These are phyloP conservation scores for Digitaria exilis DNA, from an alignment of 202 grass and related monocot genomes.

Conservation along the genomic window DNA sequence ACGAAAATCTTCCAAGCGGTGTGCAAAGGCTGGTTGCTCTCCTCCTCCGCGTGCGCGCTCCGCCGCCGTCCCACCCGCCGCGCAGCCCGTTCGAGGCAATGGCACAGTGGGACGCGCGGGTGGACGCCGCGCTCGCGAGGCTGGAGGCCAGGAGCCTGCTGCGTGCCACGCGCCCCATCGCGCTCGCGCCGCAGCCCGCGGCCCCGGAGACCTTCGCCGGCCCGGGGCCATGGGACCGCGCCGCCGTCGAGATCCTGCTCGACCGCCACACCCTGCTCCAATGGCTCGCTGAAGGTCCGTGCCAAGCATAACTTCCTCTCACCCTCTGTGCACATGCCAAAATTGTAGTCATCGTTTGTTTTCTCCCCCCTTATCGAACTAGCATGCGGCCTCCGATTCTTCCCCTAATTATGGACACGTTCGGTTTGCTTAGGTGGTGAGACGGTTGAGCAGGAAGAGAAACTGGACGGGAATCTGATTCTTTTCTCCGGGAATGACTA, in stretches of 20 bases:
- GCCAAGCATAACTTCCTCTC: not conserved
- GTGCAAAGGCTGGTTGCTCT: too few relatives aligned
- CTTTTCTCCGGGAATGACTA: constrained; percentile 93
- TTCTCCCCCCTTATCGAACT: not conserved
- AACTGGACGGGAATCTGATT: constrained; percentile 49
- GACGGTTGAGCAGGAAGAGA: constrained; percentile 17
- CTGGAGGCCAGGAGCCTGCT: constrained; percentile 68
- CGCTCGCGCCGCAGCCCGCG: constrained; percentile 33
- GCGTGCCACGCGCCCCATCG: constrained; percentile 69
- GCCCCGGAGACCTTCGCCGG: constrained; percentile 47
- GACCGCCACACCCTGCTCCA: constrained; percentile 49
- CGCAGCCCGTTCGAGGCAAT: constrained; percentile 45
- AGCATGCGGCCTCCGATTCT: not conserved
- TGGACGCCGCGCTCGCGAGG: constrained; percentile 56
- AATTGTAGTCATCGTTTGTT: not conserved
- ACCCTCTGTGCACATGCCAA: not conserved
- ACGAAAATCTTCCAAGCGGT: not conserved
- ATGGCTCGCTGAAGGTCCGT: constrained; percentile 70
- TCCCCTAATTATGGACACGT: not conserved
- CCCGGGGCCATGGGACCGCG: constrained; percentile 71
- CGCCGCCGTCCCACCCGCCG: not conserved
- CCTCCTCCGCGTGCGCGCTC: not conserved
- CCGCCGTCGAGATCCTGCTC: constrained; percentile 68
- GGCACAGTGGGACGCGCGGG: constrained; percentile 70
- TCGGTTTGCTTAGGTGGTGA: constrained; percentile 46